Evolutionary conservation across 2,329 filamentous ascomycete species (phyloP), one percentile per base, ranked within the genome.

Genomic region (Tricladium varicosporioides): DNA sequence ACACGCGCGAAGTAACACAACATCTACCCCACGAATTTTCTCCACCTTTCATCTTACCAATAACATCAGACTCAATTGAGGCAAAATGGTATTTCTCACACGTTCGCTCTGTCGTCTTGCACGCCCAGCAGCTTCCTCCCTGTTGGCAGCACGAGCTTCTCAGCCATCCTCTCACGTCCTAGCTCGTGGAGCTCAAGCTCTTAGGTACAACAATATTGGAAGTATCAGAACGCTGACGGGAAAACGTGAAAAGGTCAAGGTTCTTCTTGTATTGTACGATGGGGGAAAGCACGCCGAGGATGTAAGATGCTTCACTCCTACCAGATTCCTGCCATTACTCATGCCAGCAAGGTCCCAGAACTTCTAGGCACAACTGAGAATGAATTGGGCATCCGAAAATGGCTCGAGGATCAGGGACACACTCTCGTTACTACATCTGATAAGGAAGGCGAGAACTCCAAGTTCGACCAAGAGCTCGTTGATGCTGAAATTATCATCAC

Each of bases 401-500:
- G 94, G 93, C 87, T 99, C 68, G 94, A 97, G 82, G 90, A 93
- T 61, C 88, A 95, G 75, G 94, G 94, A 70, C 94, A 99, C 85
- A 95, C 91, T 63, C 85, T 99, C 61, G 84, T 99, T 68, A 99
- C 94, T 70, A 99, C 94, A 64, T 96, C 92, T 47, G 91, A 97
- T 82, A 99, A 99, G 82, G 94, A 99, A 69, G 89, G 91, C 65
- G 89, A 91, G 79, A 84, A 88, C 82, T 97, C 93, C 60, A 89
- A 83, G 66, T 97, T 99, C 68, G 94, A 97, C 77, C 84, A 92
- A 80, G 91, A 99, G 79, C 85, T 99, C 54, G 92, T 94, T 61
- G 94, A 97, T 73, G 92, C 94, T 61, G 94, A 99, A 78, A 82
- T 99, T 76, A 97, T 99, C 83, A 97, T 99, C 78, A 99, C 94